These are phyloP conservation scores for Ambrosia artemisiifolia DNA, from an alignment of 129 eudicot genomes.

Conservation along the genomic window DNA sequence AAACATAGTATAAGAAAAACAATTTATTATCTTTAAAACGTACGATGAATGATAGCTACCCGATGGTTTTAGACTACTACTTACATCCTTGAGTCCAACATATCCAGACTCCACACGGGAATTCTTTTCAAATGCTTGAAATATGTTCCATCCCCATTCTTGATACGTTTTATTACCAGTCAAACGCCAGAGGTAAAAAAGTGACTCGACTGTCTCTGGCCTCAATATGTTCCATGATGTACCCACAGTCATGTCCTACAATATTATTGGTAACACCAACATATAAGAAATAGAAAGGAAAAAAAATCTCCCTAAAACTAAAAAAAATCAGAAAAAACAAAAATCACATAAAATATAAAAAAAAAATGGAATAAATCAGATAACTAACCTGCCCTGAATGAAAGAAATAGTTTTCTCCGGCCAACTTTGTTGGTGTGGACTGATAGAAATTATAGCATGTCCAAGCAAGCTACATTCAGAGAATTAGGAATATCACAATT, in stretches of 20 bases:
- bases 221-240: slow-evolving; percentile 99
- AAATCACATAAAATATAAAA: neutral
- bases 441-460: slow-evolving; percentile 97
- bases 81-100: slow-evolving; percentile 98
- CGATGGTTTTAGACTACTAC: slow-evolving; percentile 18
- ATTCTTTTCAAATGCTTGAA: slow-evolving; percentile 97
- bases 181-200: slow-evolving; percentile 93
- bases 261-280: slow-evolving; percentile 6
- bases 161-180: slow-evolving; percentile 97
- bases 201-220: slow-evolving; percentile 97
- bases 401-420: slow-evolving; percentile 96
- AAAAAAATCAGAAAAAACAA: neutral
- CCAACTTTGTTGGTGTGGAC: slow-evolving; percentile 96
- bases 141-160: slow-evolving; percentile 99
- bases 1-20: neutral
- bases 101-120: slow-evolving; percentile 91
- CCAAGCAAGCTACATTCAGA: slow-evolving; percentile 88
- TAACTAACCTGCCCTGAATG: slow-evolving; percentile 78
- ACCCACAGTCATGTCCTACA: slow-evolving; percentile 97
- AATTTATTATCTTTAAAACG: neutral
- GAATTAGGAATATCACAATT: slow-evolving; percentile 1
- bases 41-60: neutral
- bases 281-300: slow-evolving; percentile 8
- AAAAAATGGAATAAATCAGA: slow-evolving; percentile 1
- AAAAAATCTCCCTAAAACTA: neutral